phyloP scores from a whole-genome alignment of 2,329 filamentous ascomycete species.

The Colletotrichum eleusines region DNA sequence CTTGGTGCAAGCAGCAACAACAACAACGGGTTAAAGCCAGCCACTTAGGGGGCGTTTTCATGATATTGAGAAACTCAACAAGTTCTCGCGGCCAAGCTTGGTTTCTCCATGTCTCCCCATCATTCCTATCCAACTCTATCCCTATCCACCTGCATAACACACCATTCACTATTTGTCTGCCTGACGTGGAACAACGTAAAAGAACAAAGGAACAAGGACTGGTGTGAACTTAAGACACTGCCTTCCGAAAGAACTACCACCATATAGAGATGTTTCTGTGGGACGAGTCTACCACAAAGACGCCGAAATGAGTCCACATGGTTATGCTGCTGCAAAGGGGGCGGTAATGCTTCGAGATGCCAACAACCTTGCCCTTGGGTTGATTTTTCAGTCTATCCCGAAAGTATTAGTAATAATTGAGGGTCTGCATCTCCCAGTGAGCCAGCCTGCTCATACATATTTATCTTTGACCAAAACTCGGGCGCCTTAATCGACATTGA shows the following conservation, averaged over 20 bases:
- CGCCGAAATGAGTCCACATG: not conserved
- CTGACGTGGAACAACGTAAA: not conserved
- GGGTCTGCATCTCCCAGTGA: not conserved
- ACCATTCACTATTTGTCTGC: no score
- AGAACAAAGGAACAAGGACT: not conserved
- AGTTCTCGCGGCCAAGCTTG: not conserved
- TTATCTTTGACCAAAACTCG: no score
- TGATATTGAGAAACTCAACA: not conserved
- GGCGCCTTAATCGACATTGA: not conserved
- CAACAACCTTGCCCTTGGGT: not conserved
- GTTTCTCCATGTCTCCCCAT: no score
- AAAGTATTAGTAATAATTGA: not conserved
- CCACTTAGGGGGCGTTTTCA: not conserved
- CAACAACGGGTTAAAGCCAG: not conserved
- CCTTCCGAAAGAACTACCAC: not conserved
- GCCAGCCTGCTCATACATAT: not conserved
- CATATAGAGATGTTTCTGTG: not conserved
- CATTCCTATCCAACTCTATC: not conserved
- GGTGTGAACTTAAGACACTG: not conserved
- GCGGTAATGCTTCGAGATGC: not conserved
- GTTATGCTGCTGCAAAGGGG: conserved; percentile 4
- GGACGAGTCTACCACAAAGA: not conserved
- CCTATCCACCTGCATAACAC: no score
- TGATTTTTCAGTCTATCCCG: no score
- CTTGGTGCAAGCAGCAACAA: no score